Evolutionary conservation across 148 eudicot genomes (phyloP).

Genomic region (Silene latifolia): DNA sequence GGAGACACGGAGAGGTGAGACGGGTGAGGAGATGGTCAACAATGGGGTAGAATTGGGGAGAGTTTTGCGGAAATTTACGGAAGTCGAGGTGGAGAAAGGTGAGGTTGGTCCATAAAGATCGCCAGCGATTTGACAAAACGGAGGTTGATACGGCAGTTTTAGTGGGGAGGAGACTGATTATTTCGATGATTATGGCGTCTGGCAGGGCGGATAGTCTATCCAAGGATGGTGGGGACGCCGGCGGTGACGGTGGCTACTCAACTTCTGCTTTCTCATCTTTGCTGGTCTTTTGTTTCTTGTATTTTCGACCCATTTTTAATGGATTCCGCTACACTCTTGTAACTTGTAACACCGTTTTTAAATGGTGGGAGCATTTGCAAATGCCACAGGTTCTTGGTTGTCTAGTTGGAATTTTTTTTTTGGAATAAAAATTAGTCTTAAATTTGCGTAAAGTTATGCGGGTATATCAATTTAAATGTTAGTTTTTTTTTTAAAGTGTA

Average conservation of each 20-base stretch:
- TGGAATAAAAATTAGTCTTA: no score
- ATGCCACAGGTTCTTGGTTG: no score
- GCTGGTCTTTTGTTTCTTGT: no score
- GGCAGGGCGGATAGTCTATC: not conserved
- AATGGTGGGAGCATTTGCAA: no score
- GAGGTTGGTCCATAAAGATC: not conserved
- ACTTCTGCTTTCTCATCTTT: no score
- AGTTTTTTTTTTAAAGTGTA: no score
- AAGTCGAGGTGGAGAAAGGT: not conserved
- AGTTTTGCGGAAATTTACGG: not conserved
- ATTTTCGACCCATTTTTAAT: no score
- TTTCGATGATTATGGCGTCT: not conserved
- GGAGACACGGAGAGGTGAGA: not conserved
- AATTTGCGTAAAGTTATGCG: no score
- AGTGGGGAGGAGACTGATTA: not conserved
- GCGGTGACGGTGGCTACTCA: not conserved
- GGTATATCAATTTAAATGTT: no score
- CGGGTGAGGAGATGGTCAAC: not conserved
- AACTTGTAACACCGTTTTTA: no score
- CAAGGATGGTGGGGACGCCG: not conserved
- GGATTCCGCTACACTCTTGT: no score
- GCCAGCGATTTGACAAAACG: not conserved
- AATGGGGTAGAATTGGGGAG: not conserved
- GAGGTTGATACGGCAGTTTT: conserved; percentile 2
- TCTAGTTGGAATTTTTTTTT: no score